These are phyloP conservation scores for Polytolypa hystricis DNA, from an alignment of 2,329 filamentous ascomycete species.

Conservation along the genomic window DNA sequence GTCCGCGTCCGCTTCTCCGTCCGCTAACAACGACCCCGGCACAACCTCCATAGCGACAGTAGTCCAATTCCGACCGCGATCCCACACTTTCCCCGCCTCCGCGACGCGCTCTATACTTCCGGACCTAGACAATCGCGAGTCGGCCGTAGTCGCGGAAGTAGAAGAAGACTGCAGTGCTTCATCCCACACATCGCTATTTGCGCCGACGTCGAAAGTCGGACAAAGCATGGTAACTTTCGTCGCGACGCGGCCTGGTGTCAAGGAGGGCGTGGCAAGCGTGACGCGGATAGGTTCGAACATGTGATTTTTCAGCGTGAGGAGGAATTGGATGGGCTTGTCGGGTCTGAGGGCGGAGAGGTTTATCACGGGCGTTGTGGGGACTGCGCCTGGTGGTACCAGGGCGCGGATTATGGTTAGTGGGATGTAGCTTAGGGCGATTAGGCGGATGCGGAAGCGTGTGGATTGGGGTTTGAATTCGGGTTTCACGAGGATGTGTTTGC, in stretches of 20 bases:
- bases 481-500: slow-evolving; percentile 89
- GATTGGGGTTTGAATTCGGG: slow-evolving; percentile 84
- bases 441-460: slow-evolving; percentile 82
- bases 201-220: slow-evolving; percentile 85
- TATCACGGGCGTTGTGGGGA: slow-evolving; percentile 20
- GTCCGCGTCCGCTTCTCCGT: slow-evolving; percentile 15
- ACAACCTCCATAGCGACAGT: slow-evolving; percentile 87
- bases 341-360: slow-evolving; percentile 39
- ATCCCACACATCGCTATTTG: slow-evolving; percentile 89
- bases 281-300: slow-evolving; percentile 86
- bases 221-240: slow-evolving; percentile 85
- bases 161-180: slow-evolving; percentile 59
- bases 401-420: slow-evolving; percentile 62
- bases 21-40: slow-evolving; percentile 40
- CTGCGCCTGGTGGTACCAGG: slow-evolving; percentile 38
- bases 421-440: slow-evolving; percentile 80
- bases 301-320: slow-evolving; percentile 86
- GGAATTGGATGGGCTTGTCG: slow-evolving; percentile 56
- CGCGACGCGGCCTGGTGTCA: slow-evolving; percentile 63
- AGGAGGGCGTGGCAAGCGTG: slow-evolving; percentile 71
- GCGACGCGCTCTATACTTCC: slow-evolving; percentile 43
- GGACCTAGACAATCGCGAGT: slow-evolving; percentile 31
- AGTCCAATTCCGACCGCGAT: slow-evolving; percentile 86
- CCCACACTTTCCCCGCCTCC: slow-evolving; percentile 94
- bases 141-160: slow-evolving; percentile 29